These are phyloP conservation scores for Populus hybrid DNA, from an alignment of 441 rosid genomes.

Conservation along the genomic window DNA sequence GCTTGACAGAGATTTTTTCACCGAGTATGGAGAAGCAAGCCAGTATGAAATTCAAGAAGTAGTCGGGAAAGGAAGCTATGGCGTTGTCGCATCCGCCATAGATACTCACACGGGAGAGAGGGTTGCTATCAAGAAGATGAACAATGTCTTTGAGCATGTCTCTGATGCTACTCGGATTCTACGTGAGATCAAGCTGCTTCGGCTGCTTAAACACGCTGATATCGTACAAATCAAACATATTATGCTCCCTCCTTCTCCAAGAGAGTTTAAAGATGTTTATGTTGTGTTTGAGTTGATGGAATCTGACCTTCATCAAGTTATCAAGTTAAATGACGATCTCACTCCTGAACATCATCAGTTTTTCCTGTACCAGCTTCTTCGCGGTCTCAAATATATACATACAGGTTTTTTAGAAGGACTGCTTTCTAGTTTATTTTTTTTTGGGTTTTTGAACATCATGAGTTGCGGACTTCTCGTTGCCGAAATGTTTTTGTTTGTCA, in stretches of 20 bases:
- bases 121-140: conserved; percentile 97
- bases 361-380: conserved; percentile 98
- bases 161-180: conserved; percentile 93
- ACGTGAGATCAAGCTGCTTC: conserved; percentile 94
- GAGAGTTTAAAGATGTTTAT: conserved; percentile 91
- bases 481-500: background rate
- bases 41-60: conserved; percentile 93
- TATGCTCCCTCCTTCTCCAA: conserved; percentile 96
- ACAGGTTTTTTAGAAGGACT: conserved; percentile 52
- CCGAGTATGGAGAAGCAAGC: conserved; percentile 97
- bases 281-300: conserved; percentile 99
- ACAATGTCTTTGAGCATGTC: conserved; percentile 87
- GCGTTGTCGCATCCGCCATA: conserved; percentile 93
- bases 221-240: conserved; percentile 90
- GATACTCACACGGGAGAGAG: conserved; percentile 93
- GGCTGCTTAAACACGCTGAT: conserved; percentile 83
- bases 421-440: conserved; percentile 13
- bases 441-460: background rate
- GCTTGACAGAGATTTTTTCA: conserved; percentile 85
- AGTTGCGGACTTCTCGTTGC: background rate
- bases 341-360: conserved; percentile 93
- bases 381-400: conserved; percentile 90
- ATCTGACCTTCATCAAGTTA: conserved; percentile 95
- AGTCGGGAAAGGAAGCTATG: conserved; percentile 96
- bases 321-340: conserved; percentile 88